Percentiles rank a stretch among this genome's conserved stretches.
Evolutionary conservation across 805 yeast genomes (phyloP).

Genomic region (Kodamaea leandrae): DNA sequence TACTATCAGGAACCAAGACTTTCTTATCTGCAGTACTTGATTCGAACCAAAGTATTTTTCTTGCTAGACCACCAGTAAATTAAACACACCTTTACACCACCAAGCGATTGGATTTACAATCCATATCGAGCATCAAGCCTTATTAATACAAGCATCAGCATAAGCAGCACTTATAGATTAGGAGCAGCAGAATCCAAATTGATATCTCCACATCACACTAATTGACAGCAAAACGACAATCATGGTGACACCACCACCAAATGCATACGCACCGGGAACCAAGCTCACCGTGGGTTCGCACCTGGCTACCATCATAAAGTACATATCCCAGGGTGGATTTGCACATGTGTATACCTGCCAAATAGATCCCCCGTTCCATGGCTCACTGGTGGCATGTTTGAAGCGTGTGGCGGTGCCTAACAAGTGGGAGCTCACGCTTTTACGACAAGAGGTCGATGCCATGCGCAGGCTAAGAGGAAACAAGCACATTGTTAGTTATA

Average conservation of each 20-base stretch:
- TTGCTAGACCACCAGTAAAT: too few relatives aligned
- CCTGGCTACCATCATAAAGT: constrained; percentile 61
- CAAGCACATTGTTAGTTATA: constrained; percentile 79
- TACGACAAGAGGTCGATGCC: constrained; percentile 95
- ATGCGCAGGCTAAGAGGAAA: constrained; percentile 86
- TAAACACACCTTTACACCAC: background rate
- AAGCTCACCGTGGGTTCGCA: constrained; percentile 82
- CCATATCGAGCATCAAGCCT: too few relatives aligned
- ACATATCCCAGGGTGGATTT: constrained; percentile 88
- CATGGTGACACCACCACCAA: constrained; percentile 49
- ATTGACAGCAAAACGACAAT: background rate
- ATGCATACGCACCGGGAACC: constrained; percentile 74
- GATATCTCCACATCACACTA: background rate
- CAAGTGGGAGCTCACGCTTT: constrained; percentile 73
- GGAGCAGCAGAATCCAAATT: too few relatives aligned
- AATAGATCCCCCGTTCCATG: constrained; percentile 58
- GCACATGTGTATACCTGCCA: constrained; percentile 89
- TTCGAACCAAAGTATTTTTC: constrained; percentile 1
- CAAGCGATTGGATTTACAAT: background rate
- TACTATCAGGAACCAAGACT: too few relatives aligned
- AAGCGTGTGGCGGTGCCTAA: constrained; percentile 95
- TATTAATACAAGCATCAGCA: background rate
- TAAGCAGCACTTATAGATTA: too few relatives aligned
- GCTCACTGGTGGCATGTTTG: constrained; percentile 66
- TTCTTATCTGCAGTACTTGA: background rate